Evolutionary conservation across 176 grass and related monocot genomes (phyloP).

Genomic region (Chloris gayana): DNA sequence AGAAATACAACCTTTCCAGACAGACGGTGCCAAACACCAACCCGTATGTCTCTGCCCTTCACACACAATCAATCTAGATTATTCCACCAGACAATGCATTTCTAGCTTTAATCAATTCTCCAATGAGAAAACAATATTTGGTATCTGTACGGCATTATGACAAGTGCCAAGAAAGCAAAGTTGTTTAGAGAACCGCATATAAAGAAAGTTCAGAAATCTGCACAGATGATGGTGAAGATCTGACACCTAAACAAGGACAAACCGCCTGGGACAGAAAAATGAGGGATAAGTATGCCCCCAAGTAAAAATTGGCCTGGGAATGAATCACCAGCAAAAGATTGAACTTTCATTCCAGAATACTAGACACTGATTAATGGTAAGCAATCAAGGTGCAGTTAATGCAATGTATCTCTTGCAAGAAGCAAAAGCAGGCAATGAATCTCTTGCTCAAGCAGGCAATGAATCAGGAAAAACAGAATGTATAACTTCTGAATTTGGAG

Average conservation of each 20-base stretch:
- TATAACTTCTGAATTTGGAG: background rate
- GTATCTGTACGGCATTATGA: background rate
- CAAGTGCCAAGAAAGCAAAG: background rate
- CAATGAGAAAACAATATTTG: background rate
- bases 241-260: constrained; percentile 1
- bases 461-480: background rate
- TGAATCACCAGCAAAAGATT: background rate
- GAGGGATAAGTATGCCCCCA: background rate
- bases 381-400: background rate
- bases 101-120: constrained; percentile 14
- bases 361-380: background rate
- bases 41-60: constrained; percentile 14
- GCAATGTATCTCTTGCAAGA: background rate
- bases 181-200: background rate
- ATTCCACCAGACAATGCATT: constrained; percentile 13
- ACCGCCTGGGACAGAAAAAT: background rate
- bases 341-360: background rate
- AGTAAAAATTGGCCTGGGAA: background rate
- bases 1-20: constrained; percentile 14
- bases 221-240: background rate
- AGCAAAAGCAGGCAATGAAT: constrained; percentile 27
- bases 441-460: background rate
- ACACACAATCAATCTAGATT: background rate
- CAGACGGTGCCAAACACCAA: too few relatives aligned
- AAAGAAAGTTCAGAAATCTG: background rate